Conservation (phyloP, 176 grass and related monocot species). For the Carex kokanica region DNA sequence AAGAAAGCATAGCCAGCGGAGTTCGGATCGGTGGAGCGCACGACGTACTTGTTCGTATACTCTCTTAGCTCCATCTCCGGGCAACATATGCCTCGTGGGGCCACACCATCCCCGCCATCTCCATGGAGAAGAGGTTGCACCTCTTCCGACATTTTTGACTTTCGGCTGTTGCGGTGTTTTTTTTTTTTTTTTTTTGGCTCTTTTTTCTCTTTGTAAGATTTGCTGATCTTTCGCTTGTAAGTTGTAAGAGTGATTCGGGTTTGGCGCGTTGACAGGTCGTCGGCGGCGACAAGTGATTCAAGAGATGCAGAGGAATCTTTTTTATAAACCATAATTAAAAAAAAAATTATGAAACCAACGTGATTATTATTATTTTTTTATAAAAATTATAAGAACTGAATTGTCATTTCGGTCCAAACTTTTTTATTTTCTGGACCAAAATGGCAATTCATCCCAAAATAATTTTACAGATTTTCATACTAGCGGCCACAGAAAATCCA, state of each 20-base stretch:
- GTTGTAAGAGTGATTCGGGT: constrained; percentile 4
- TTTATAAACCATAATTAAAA: no score
- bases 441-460: no score
- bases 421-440: no score
- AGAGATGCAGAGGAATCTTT: no score
- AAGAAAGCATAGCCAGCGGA: constrained; percentile 57
- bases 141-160: constrained; percentile 29
- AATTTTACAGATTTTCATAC: no score
- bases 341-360: no score
- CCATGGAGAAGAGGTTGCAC: constrained; percentile 40
- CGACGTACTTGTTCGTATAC: constrained; percentile 78
- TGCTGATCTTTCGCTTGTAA: neutral
- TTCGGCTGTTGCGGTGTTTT: neutral
- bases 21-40: constrained; percentile 51
- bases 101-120: constrained; percentile 27
- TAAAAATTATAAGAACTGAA: no score
- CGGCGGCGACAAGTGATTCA: neutral
- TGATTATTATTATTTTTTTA: no score
- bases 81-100: constrained; percentile 43
- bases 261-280: constrained; percentile 15
- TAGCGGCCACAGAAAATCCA: no score
- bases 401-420: no score
- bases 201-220: neutral
- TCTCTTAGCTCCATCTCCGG: constrained; percentile 73
- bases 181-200: no score